These are phyloP conservation scores for Solanum rostratum DNA, from an alignment of 257 asterid species.

Conservation along the genomic window DNA sequence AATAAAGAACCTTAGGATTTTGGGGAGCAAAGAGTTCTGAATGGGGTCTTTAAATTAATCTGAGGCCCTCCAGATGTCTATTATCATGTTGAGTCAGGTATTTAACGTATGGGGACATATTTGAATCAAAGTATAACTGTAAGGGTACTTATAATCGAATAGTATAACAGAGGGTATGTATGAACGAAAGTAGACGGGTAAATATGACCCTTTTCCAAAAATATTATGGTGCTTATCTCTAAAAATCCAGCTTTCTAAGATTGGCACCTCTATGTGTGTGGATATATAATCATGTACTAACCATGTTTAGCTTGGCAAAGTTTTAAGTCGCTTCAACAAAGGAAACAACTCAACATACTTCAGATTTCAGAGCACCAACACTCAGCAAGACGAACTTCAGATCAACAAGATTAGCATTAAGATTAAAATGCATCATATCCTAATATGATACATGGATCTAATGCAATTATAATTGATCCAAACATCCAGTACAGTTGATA, in stretches of 20 bases:
- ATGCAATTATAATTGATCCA: not conserved
- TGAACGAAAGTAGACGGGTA: too few species aligned
- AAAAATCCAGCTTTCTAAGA: not conserved
- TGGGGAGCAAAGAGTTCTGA: too few species aligned
- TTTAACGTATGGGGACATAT: too few species aligned
- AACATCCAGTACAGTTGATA: not conserved
- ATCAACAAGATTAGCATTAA: not conserved
- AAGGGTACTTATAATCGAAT: too few species aligned
- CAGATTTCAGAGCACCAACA: not conserved
- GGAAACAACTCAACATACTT: not conserved
- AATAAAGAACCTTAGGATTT: too few species aligned
- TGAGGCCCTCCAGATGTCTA: too few species aligned
- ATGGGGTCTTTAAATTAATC: too few species aligned
- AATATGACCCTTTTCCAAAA: too few species aligned
- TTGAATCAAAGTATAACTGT: too few species aligned
- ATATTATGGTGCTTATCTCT: too few species aligned
- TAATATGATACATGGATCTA: not conserved
- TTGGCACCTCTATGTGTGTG: not conserved
- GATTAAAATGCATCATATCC: not conserved
- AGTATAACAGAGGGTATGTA: too few species aligned
- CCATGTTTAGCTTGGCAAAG: not conserved
- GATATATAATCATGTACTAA: not conserved
- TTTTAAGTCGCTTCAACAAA: not conserved
- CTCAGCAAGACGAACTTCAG: not conserved
- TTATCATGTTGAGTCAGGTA: too few species aligned